Conservation (phyloP, 306 rosid species). For the Gillenia trifoliata region DNA sequence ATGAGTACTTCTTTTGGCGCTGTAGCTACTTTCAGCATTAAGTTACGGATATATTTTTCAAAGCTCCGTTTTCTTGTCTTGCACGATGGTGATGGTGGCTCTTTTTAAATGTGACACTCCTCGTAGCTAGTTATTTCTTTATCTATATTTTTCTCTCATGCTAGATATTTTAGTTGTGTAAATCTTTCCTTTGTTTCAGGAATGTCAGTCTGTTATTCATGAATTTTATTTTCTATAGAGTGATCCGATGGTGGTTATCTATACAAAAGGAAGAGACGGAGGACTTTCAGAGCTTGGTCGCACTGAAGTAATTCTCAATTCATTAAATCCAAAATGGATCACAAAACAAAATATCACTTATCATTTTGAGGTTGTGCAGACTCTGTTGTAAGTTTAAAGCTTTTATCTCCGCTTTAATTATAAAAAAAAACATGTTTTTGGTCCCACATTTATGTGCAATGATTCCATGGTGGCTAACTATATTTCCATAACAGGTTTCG, state of each 20-base stretch:
- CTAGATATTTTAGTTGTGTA: slow-evolving; percentile 12
- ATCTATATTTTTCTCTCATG: not conserved
- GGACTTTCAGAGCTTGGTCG: slow-evolving; percentile 77
- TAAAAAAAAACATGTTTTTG: slow-evolving; percentile 17
- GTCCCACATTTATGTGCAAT: slow-evolving; percentile 25
- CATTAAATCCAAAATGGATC: slow-evolving; percentile 85
- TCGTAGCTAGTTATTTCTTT: not conserved
- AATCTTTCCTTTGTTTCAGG: slow-evolving; percentile 19
- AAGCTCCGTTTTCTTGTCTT: not conserved
- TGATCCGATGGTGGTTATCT: slow-evolving; percentile 84
- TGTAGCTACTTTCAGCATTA: not conserved
- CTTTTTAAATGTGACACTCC: not conserved
- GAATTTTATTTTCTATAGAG: slow-evolving; percentile 51
- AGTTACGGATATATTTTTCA: not conserved
- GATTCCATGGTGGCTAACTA: not conserved
- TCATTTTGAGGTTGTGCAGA: slow-evolving; percentile 88
- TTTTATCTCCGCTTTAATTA: slow-evolving; percentile 22
- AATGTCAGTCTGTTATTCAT: slow-evolving; percentile 4
- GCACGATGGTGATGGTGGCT: too few relatives aligned
- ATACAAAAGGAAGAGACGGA: slow-evolving; percentile 75
- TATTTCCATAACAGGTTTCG: slow-evolving; percentile 62
- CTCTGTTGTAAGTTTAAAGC: slow-evolving; percentile 77
- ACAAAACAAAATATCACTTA: slow-evolving; percentile 60
- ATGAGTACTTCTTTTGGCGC: not conserved
- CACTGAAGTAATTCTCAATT: slow-evolving; percentile 84